These are phyloP conservation scores for Apiospora kogelbergensis DNA, from an alignment of 2,329 filamentous ascomycete species.

Conservation along the genomic window DNA sequence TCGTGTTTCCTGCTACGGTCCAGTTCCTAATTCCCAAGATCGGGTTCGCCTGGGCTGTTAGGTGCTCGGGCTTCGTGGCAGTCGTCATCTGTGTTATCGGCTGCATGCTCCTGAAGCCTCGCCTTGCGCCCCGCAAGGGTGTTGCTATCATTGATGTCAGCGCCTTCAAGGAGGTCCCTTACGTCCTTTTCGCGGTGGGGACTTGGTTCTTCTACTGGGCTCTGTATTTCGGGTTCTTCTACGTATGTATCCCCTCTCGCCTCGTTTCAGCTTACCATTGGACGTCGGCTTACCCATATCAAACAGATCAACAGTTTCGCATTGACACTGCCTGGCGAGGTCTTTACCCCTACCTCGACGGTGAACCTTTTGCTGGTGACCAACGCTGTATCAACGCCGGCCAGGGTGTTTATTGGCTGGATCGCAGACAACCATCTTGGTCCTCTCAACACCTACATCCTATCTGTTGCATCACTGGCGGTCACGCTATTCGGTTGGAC, in stretches of 20 bases:
- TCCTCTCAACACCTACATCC: constrained; percentile 54
- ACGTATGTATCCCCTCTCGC: constrained; percentile 30
- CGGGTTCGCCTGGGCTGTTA: constrained; percentile 66
- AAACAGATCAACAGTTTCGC: constrained; percentile 31
- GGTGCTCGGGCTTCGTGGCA: constrained; percentile 60
- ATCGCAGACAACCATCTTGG: constrained; percentile 54
- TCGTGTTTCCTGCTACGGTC: constrained; percentile 61
- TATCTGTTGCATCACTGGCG: constrained; percentile 44
- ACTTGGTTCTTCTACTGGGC: constrained; percentile 46
- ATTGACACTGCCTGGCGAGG: constrained; percentile 33
- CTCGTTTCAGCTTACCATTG: not conserved
- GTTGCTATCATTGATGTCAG: constrained; percentile 43
- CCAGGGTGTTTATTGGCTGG: constrained; percentile 52
- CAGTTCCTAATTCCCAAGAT: constrained; percentile 58
- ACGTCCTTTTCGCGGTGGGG: constrained; percentile 38
- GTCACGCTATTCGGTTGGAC: constrained; percentile 57
- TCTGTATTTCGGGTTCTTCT: constrained; percentile 54
- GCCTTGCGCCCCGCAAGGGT: constrained; percentile 41
- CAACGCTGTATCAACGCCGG: constrained; percentile 55
- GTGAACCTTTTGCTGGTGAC: constrained; percentile 57
- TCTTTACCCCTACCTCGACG: constrained; percentile 47
- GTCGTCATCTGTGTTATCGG: constrained; percentile 43
- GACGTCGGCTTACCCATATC: constrained; percentile 6
- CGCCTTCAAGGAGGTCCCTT: constrained; percentile 50
- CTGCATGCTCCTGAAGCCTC: constrained; percentile 44